phyloP scores from a whole-genome alignment of 2,329 filamentous ascomycete genomes.

The Meredithiella fracta region DNA sequence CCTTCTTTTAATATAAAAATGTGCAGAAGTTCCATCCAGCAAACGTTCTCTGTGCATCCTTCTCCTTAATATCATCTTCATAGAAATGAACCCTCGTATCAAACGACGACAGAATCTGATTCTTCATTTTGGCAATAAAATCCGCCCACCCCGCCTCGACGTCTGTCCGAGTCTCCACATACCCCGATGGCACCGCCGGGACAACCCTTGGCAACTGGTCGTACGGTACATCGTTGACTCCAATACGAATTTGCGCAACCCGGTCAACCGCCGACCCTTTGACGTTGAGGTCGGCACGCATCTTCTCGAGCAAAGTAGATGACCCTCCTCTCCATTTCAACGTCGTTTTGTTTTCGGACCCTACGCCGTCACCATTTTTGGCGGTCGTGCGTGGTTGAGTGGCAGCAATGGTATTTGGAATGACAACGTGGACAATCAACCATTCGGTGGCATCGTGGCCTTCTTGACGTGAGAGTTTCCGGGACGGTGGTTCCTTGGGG shows the following conservation, averaged over 20 bases:
- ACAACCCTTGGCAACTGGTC: constrained; percentile 46
- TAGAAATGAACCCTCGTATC: constrained; percentile 84
- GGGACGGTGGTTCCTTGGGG: constrained; percentile 23
- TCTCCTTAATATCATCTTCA: constrained; percentile 92
- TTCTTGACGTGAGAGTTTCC: constrained; percentile 49
- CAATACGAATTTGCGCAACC: constrained; percentile 71
- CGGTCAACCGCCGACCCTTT: constrained; percentile 52
- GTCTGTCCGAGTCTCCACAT: constrained; percentile 58
- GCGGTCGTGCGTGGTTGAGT: constrained; percentile 54
- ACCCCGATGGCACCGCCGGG: constrained; percentile 45
- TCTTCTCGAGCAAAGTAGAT: constrained; percentile 73
- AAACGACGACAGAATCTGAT: constrained; percentile 73
- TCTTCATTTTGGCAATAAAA: constrained; percentile 72
- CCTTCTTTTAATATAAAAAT: constrained; percentile 98
- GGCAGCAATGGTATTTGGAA: constrained; percentile 69
- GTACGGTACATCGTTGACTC: constrained; percentile 51
- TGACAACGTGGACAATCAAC: constrained; percentile 81
- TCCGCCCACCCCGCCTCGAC: constrained; percentile 71
- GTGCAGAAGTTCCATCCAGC: constrained; percentile 99
- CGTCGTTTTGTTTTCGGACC: constrained; percentile 43
- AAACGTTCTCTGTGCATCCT: constrained; percentile 68
- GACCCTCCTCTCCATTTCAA: constrained; percentile 67
- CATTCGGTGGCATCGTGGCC: constrained; percentile 96
- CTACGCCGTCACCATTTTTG: constrained; percentile 34
- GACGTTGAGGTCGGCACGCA: constrained; percentile 78